Evolutionary conservation across 306 rosid species (phyloP), one percentile per base, ranked within the genome.

Genomic region (Heteromeles arbutifolia): DNA sequence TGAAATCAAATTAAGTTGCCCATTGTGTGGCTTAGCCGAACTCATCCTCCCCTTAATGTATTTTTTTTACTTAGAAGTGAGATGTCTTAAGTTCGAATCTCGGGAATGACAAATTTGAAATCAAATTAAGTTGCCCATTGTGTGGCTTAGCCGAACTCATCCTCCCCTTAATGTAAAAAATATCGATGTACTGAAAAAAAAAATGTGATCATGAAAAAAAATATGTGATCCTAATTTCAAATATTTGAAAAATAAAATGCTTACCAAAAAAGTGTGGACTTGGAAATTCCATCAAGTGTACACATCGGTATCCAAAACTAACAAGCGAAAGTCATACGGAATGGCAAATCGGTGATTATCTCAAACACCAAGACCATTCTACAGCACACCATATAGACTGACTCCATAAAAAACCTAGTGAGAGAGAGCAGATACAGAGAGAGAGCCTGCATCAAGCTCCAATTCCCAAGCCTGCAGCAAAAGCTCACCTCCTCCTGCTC

Each of bases 291-390:
- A 37, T 15, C 2, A 22, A 4, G 67, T 10, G 4, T 71, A 11
- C 69, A 11, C 29, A 22, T 22, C 0, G 7, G 0, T 6, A 3
- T 56, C 50, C 12, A 24, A 73, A 22, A 34, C 29, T 3, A 9
- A 8, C 0, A 2, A 24, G 6, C 1, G 0, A 39, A 37, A 39
- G 10, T 24, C 44, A 2, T 1, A 7, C 0, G 5, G 45, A 3
- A 31, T 75, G 84, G 64, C 80, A 75, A 15, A 5, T 5, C 21
- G 11, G 77, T 75, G 12, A 64, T n/a, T 63, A n/a, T 69, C 34
- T n/a, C 0, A 1, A 41, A 62, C 22, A 12, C 13, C 58, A 39
- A 54, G 64, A 75, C 43, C 59, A 44, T 4, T 75, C 37, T 4
- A 19, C 19, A 34, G 3, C 17, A 25, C 45, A 37, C 17, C 63